These are phyloP conservation scores for Ramaria sp. DNA, from an alignment of 768 basidiomycete genomes.

Conservation along the genomic window DNA sequence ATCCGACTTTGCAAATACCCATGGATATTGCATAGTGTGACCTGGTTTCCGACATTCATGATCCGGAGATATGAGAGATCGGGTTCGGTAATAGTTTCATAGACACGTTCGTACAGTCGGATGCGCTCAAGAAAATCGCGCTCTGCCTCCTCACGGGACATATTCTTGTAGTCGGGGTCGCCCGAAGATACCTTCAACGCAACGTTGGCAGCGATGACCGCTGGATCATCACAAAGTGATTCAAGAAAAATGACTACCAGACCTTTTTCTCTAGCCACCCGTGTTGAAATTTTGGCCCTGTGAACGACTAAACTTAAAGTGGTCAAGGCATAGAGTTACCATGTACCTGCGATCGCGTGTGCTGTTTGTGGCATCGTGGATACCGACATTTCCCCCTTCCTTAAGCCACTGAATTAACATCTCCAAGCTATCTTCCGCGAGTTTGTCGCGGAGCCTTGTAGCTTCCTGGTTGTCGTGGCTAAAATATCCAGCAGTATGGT, in stretches of 20 bases:
- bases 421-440: conserved; percentile 88
- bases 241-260: conserved; percentile 90
- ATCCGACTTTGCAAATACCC: conserved; percentile 96
- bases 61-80: conserved; percentile 86
- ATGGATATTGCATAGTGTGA: conserved; percentile 76
- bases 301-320: neutral
- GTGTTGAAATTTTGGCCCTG: conserved; percentile 75
- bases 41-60: conserved; percentile 86
- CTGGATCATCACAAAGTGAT: conserved; percentile 89
- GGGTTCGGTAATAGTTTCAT: conserved; percentile 90
- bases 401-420: conserved; percentile 94
- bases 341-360: conserved; percentile 57
- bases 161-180: conserved; percentile 95
- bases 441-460: conserved; percentile 61
- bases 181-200: conserved; percentile 93
- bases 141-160: conserved; percentile 75
- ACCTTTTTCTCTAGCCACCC: conserved; percentile 79
- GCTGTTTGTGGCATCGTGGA: conserved; percentile 98
- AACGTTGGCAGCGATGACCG: conserved; percentile 89
- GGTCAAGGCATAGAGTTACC: neutral
- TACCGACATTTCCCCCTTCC: conserved; percentile 92
- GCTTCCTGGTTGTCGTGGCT: conserved; percentile 77
- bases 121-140: conserved; percentile 88
- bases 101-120: conserved; percentile 86
- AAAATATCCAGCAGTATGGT: conserved; percentile 88